These are phyloP conservation scores for Pachyrhizus erosus DNA, from an alignment of 306 rosid genomes.

Conservation along the genomic window DNA sequence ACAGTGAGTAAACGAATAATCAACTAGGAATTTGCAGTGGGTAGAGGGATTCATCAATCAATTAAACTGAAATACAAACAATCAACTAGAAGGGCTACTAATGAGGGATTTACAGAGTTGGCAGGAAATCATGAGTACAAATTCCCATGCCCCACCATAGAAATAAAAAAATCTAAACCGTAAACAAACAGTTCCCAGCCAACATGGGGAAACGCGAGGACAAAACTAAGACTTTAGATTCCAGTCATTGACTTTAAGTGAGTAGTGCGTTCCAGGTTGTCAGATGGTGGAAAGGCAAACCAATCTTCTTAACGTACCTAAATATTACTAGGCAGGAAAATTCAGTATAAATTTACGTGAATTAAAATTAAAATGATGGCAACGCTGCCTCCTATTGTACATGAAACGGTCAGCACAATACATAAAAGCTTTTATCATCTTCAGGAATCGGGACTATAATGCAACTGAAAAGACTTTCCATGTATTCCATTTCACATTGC, in stretches of 20 bases:
- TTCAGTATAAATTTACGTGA: conserved; percentile 25
- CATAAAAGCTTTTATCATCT: conserved; percentile 44
- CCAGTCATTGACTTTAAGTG: conserved; percentile 35
- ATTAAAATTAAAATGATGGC: conserved; percentile 12
- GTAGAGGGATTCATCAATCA: conserved; percentile 1
- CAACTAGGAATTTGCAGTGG: not conserved
- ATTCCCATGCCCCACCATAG: conserved; percentile 18
- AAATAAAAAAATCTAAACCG: not conserved
- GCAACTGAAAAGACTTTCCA: conserved; percentile 33
- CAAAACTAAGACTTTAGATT: conserved; percentile 25
- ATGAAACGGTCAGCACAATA: conserved; percentile 41
- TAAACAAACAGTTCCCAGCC: conserved; percentile 40
- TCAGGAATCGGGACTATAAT: conserved; percentile 29
- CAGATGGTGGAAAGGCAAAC: conserved; percentile 38
- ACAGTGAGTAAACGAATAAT: not conserved
- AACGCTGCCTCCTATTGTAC: conserved; percentile 38
- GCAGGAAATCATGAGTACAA: not conserved
- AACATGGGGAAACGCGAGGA: conserved; percentile 30
- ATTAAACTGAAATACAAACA: not conserved
- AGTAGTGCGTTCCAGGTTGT: conserved; percentile 48
- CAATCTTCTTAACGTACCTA: conserved; percentile 29
- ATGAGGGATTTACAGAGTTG: not conserved
- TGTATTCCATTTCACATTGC: conserved; percentile 28
- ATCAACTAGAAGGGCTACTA: conserved; percentile 8
- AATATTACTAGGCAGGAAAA: conserved; percentile 29